Base-by-base conservation (phyloP, 768 basidiomycete genomes). In the Boletus sp. region DNA sequence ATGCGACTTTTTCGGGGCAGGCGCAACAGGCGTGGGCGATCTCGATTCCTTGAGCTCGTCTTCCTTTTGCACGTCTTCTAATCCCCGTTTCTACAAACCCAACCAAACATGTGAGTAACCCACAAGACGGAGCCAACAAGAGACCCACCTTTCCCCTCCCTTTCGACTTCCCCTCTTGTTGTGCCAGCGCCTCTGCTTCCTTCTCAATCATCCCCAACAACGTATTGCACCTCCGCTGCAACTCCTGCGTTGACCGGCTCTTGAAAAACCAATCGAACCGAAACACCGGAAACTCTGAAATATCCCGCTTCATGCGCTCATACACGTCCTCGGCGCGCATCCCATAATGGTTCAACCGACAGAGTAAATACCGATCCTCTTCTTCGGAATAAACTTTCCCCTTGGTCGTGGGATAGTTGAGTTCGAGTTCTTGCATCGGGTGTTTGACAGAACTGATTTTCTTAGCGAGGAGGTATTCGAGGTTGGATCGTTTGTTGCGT, bases 241-340 rank as follows among this genome's bases (percentile, higher is more conserved):
- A 73, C 72, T 98, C 96, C 64, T 91, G 86, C 3, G 92, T 85
- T 11, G 89, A 91, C 51, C 96, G 76, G 59, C 91, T 93, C 77
- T 96, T 95, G 79, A 94, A 88, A 76, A 97, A 98, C 96, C 94
- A 98, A 66, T 98, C 94, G 64, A 98, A 98, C 21, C 95, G 79
- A 76, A 98, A 99, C 14, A 95, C 89, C 1, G 96, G 95, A 72
- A 94, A 98, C 73, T 98, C 95, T 15, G 85, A 87, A 59, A 98
- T 93, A 71, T 98, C 96, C 70, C 87, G 84, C 81, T 96, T 97
- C 74, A 98, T 97, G 50, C 87, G 75, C 65, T 99, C 96, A 65
- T 94, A 97, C 25, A 93, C 88, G 63, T 97, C 93, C 47, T 91
- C 91, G 15, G 80, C 74, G 51, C 87, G 85, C 79, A 98, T 85